Percentiles rank a stretch among this genome's conserved stretches.
Evolutionary conservation across 495 filamentous ascomycete genomes (phyloP).

Genomic region (Letharia columbiana): DNA sequence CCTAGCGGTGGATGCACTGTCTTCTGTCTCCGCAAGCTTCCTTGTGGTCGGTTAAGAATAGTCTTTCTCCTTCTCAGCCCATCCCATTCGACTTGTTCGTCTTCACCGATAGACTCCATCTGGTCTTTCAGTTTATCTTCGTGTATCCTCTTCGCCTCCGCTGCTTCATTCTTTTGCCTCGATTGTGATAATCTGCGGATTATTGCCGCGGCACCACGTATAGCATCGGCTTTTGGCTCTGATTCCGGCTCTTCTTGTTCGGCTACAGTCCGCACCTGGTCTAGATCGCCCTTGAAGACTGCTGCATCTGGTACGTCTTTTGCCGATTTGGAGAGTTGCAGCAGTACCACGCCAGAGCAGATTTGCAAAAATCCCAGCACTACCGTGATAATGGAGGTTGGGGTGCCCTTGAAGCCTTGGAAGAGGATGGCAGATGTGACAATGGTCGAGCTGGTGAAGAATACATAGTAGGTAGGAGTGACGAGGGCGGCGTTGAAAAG

Average conservation of each 20-base stretch:
- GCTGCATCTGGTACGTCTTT: constrained; percentile 94
- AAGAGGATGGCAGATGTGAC: constrained; percentile 89
- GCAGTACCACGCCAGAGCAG: constrained; percentile 87
- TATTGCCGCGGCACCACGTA: constrained; percentile 85
- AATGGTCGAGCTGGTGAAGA: constrained; percentile 92
- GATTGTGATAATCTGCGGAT: constrained; percentile 72
- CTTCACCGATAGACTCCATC: constrained; percentile 65
- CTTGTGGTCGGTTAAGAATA: constrained; percentile 40
- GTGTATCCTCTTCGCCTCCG: constrained; percentile 70
- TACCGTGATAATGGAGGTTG: constrained; percentile 73
- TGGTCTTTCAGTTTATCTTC: constrained; percentile 66
- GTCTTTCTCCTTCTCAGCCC: constrained; percentile 80
- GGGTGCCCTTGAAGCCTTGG: constrained; percentile 84
- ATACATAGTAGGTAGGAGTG: constrained; percentile 96
- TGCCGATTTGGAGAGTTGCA: constrained; percentile 95
- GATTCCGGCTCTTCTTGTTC: constrained; percentile 91
- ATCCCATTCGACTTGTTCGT: constrained; percentile 85
- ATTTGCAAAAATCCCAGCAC: constrained; percentile 93
- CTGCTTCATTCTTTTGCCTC: constrained; percentile 67
- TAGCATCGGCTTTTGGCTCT: constrained; percentile 93
- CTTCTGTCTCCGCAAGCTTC: constrained; percentile 34
- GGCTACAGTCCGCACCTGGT: constrained; percentile 90
- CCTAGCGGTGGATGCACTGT: constrained; percentile 74
- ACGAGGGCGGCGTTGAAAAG: constrained; percentile 95
- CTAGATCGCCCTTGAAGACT: constrained; percentile 85